Conservation (phyloP, 2,329 filamentous ascomycete genomes). For the Exophiala aquamarina region DNA sequence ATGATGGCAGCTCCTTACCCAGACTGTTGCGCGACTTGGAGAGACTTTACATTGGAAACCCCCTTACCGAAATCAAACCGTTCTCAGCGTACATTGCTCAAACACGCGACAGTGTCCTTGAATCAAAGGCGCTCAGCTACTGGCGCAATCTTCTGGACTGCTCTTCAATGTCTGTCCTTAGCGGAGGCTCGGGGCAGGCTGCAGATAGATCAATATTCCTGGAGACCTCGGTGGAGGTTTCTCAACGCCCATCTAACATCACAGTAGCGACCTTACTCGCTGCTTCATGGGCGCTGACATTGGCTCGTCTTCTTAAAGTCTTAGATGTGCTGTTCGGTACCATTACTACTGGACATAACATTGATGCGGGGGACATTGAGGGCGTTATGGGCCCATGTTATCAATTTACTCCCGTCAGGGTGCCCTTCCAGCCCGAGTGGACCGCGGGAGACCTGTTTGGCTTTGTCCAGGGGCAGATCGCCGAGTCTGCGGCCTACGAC, state of each 20-base stretch:
- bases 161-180: conserved; percentile 46
- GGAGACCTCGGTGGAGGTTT: conserved; percentile 34
- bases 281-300: conserved; percentile 64
- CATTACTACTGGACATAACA: conserved; percentile 64
- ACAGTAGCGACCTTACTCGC: conserved; percentile 66
- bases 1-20: conserved; percentile 67
- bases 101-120: conserved; percentile 51
- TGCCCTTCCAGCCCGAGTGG: conserved; percentile 54
- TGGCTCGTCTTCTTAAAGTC: conserved; percentile 54
- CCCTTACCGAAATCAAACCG: conserved; percentile 39
- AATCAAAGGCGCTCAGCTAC: conserved; percentile 42
- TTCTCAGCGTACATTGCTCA: conserved; percentile 49
- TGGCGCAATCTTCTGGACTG: conserved; percentile 61
- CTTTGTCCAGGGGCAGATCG: conserved; percentile 57
- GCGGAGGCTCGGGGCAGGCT: not conserved
- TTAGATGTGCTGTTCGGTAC: conserved; percentile 65
- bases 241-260: conserved; percentile 53
- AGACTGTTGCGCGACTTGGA: conserved; percentile 62
- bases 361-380: conserved; percentile 56
- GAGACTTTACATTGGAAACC: conserved; percentile 48
- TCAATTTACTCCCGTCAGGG: conserved; percentile 67
- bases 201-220: conserved; percentile 10
- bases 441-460: conserved; percentile 54
- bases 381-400: conserved; percentile 65
- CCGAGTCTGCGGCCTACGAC: conserved; percentile 57